Conservation (phyloP, 108 stramenopile species). For the Nannochloropsis salina region DNA sequence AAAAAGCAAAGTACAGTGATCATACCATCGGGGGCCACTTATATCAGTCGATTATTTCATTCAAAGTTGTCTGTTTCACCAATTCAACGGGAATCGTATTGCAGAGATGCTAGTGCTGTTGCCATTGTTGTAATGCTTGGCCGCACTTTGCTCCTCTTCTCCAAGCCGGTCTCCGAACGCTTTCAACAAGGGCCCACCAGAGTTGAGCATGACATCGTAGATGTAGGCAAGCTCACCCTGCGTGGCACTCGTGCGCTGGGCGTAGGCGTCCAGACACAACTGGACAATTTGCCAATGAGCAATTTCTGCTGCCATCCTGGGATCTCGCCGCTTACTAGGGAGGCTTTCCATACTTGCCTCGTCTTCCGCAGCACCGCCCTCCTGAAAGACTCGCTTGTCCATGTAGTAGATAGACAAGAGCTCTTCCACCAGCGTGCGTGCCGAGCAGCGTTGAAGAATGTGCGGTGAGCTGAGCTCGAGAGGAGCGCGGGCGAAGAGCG, state of each 20-base stretch:
- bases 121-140: not conserved
- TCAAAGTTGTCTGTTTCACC: not conserved
- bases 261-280: slow-evolving; percentile 33
- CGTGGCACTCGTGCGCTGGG: slow-evolving; percentile 21
- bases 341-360: not conserved
- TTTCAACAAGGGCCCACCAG: not conserved
- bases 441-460: not conserved
- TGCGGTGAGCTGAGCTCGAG: slow-evolving; percentile 37
- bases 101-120: not conserved
- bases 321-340: slow-evolving; percentile 19
- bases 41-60: too few relatives aligned
- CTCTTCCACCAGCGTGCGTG: slow-evolving; percentile 27
- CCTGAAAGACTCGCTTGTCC: not conserved
- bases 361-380: slow-evolving; percentile 18
- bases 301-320: slow-evolving; percentile 30
- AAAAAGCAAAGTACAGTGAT: too few relatives aligned
- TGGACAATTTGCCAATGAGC: slow-evolving; percentile 36
- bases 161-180: not conserved
- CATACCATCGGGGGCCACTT: too few relatives aligned
- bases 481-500: slow-evolving; percentile 33
- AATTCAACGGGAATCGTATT: not conserved
- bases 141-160: not conserved
- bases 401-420: slow-evolving; percentile 22
- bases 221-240: not conserved
- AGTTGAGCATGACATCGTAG: slow-evolving; percentile 18